These are phyloP conservation scores for Fagopyrum tataricum DNA, from an alignment of 148 eudicot species.

Conservation along the genomic window DNA sequence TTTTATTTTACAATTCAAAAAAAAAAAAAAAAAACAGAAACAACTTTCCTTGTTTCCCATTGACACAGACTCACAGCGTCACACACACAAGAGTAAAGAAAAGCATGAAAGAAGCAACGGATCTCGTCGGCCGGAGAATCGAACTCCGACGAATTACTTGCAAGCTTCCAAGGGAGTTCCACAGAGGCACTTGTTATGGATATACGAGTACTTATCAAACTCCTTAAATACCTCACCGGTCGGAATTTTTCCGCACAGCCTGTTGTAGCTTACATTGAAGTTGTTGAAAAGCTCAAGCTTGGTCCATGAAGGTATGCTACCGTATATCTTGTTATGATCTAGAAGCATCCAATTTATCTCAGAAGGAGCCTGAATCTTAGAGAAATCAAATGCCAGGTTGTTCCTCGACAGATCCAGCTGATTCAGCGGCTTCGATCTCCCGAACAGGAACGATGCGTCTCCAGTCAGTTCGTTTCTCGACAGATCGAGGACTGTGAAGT, in stretches of 20 bases:
- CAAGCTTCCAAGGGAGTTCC: constrained; percentile 15
- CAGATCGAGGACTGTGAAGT: constrained; percentile 14
- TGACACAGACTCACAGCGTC: neutral
- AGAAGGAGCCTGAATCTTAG: constrained; percentile 17
- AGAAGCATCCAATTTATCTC: constrained; percentile 18
- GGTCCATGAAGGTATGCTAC: constrained; percentile 24
- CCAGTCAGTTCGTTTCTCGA: constrained; percentile 30
- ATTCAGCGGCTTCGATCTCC: constrained; percentile 4
- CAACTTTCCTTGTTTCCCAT: too few relatives aligned
- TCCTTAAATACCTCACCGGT: constrained; percentile 16
- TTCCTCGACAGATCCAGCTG: constrained; percentile 26
- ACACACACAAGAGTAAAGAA: neutral
- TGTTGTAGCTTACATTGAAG: constrained; percentile 37
- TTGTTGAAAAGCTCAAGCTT: constrained; percentile 13
- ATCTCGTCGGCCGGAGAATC: neutral
- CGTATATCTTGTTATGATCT: constrained; percentile 35
- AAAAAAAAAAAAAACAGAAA: too few relatives aligned
- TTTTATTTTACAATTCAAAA: too few relatives aligned
- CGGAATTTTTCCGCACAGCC: constrained; percentile 40
- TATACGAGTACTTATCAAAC: constrained; percentile 11
- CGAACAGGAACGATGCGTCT: constrained; percentile 40
- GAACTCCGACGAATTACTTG: neutral
- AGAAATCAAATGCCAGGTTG: constrained; percentile 25
- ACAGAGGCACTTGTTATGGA: constrained; percentile 18
- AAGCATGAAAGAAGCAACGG: neutral